Percentiles rank a stretch among this genome's conserved stretches.
Conservation (phyloP, 768 basidiomycete species). For the Leccinum subgranulosum region DNA sequence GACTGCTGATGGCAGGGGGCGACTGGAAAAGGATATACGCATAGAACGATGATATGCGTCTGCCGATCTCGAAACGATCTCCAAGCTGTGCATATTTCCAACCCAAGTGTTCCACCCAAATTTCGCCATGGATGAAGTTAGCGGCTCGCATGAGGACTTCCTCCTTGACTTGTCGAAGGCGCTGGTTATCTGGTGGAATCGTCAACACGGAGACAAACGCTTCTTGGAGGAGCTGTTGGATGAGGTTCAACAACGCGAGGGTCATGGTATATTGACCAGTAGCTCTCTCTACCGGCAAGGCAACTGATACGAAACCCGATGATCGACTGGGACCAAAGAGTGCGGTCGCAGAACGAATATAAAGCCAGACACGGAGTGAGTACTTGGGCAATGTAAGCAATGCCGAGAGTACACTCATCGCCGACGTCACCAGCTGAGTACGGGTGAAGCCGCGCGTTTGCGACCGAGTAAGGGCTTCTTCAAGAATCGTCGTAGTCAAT, state of each 20-base stretch:
- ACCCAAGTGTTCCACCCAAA: conserved; percentile 81
- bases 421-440: conserved; percentile 69
- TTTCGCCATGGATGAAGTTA: conserved; percentile 77
- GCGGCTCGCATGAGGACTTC: conserved; percentile 79
- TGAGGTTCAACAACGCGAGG: conserved; percentile 70
- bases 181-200: conserved; percentile 52
- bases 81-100: conserved; percentile 86
- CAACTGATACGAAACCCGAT: conserved; percentile 56
- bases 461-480: conserved; percentile 65
- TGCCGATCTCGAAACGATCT: conserved; percentile 81
- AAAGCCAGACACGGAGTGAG: conserved; percentile 86
- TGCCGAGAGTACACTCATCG: conserved; percentile 77
- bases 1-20: conserved; percentile 48
- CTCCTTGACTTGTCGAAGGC: conserved; percentile 72
- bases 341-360: conserved; percentile 72
- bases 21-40: conserved; percentile 61
- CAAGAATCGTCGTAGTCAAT: conserved; percentile 75
- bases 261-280: conserved; percentile 82
- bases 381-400: conserved; percentile 71
- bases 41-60: conserved; percentile 64
- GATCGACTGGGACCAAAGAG: conserved; percentile 66
- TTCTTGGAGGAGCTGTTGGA: conserved; percentile 72
- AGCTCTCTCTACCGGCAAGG: conserved; percentile 67
- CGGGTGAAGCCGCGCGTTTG: conserved; percentile 42
- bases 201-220: conserved; percentile 52